These are phyloP conservation scores for Melampsora larici-populina DNA, from an alignment of 1,284 basidiomycete species.

Conservation along the genomic window DNA sequence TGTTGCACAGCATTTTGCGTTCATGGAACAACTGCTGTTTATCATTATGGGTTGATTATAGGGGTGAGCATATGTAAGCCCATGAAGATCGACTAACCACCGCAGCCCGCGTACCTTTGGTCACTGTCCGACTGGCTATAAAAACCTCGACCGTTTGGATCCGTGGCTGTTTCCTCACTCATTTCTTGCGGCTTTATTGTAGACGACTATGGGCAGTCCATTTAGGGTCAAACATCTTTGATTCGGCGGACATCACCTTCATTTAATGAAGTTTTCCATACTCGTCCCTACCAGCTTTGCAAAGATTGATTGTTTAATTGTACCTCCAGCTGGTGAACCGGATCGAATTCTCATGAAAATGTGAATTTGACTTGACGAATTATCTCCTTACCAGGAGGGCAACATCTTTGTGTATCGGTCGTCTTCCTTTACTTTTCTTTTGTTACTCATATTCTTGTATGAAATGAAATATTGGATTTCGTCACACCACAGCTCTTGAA, in stretches of 20 bases:
- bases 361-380: not conserved
- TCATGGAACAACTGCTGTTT: too few species aligned
- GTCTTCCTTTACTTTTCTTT: too few species aligned
- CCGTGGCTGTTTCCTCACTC: not conserved
- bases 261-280: not conserved
- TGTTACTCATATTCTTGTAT: too few species aligned
- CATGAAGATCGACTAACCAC: not conserved
- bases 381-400: constrained; percentile 11
- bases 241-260: not conserved
- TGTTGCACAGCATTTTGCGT: too few species aligned
- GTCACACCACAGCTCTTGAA: too few species aligned
- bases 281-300: constrained; percentile 7
- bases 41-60: too few species aligned
- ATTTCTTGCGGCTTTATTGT: constrained; percentile 3
- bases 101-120: not conserved
- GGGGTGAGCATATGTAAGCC: not conserved
- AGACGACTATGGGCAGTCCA: not conserved
- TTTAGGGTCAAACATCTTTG: not conserved
- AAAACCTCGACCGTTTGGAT: not conserved
- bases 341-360: not conserved
- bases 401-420: too few species aligned
- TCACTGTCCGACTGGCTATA: not conserved
- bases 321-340: constrained; percentile 6
- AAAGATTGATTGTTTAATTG: not conserved
- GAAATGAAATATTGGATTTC: too few species aligned